phyloP scores from a whole-genome alignment of 163 green algal species.

The Chlamydomonas reinhardtii region DNA sequence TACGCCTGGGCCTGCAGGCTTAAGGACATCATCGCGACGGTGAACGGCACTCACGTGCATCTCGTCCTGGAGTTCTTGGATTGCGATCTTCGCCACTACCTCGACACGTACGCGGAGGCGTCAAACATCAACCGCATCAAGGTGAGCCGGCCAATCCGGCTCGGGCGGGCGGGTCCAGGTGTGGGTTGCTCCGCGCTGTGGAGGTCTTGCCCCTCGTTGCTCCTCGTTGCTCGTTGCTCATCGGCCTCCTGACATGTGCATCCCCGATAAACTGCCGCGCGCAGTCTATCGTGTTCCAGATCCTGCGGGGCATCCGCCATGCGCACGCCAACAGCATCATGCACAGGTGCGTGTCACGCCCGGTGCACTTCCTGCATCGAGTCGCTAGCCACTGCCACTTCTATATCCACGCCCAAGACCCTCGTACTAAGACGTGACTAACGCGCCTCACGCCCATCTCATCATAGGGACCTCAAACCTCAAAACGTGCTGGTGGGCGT shows the following conservation, averaged over 20 bases:
- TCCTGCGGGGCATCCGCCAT: constrained; percentile 82
- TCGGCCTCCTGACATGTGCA: no score
- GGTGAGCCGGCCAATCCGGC: no score
- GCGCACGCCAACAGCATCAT: constrained; percentile 87
- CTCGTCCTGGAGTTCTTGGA: constrained; percentile 92
- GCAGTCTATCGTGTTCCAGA: constrained; percentile 80
- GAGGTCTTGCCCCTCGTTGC: no score
- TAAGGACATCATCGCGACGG: constrained; percentile 76
- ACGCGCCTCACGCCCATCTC: no score
- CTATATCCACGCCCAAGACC: no score
- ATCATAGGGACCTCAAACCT: constrained; percentile 84
- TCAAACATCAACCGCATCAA: constrained; percentile 57
- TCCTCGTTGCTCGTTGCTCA: no score
- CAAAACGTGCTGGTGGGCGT: constrained; percentile 78
- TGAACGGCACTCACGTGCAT: constrained; percentile 73
- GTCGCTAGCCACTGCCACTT: no score
- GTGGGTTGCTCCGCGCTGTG: no score
- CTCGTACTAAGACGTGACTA: no score
- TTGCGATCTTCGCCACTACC: constrained; percentile 79
- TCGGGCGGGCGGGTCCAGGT: no score
- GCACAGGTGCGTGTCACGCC: constrained; percentile 56
- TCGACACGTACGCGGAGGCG: constrained; percentile 54
- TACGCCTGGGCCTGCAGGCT: constrained; percentile 55
- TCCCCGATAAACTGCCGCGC: neutral
- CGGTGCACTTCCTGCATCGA: no score